Evolutionary conservation across 1,284 basidiomycete species (phyloP).

Genomic region (Ganoderma lingzhi): DNA sequence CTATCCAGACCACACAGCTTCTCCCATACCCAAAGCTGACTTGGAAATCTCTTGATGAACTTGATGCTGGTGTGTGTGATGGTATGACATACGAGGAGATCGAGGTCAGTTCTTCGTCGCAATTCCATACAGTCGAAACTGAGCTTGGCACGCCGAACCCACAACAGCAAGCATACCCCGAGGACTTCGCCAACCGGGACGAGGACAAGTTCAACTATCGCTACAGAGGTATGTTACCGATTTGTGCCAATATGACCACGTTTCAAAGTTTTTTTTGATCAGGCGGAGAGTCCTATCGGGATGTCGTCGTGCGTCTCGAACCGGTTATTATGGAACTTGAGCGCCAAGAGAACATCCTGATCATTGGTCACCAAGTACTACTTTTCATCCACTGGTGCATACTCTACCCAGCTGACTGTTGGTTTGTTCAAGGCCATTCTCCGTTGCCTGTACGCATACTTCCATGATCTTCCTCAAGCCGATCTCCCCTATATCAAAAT

Average conservation of each 20-base stretch:
- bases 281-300: conserved; percentile 94
- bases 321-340: conserved; percentile 99
- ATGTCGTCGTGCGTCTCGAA: conserved; percentile 95
- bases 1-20: conserved; percentile 88
- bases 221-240: conserved; percentile 68
- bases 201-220: conserved; percentile 99
- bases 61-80: conserved; percentile 99
- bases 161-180: conserved; percentile 88
- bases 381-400: neutral
- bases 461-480: conserved; percentile 91
- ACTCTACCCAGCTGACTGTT: conserved; percentile 15
- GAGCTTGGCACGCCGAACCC: neutral
- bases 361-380: conserved; percentile 91
- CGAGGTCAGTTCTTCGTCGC: conserved; percentile 62
- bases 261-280: neutral
- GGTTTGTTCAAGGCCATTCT: conserved; percentile 74
- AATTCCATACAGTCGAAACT: neutral
- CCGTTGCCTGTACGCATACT: conserved; percentile 92
- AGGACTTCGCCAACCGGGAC: conserved; percentile 98
- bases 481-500: conserved; percentile 99
- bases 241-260: neutral
- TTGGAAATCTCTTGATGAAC: conserved; percentile 98
- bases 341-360: conserved; percentile 95
- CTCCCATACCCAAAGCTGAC: conserved; percentile 93
- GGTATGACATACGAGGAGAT: conserved; percentile 99